Evolutionary conservation across 75 land plant species (phyloP), one percentile per base, ranked within the genome.

Genomic region (Pseudotsuga menziesii): DNA sequence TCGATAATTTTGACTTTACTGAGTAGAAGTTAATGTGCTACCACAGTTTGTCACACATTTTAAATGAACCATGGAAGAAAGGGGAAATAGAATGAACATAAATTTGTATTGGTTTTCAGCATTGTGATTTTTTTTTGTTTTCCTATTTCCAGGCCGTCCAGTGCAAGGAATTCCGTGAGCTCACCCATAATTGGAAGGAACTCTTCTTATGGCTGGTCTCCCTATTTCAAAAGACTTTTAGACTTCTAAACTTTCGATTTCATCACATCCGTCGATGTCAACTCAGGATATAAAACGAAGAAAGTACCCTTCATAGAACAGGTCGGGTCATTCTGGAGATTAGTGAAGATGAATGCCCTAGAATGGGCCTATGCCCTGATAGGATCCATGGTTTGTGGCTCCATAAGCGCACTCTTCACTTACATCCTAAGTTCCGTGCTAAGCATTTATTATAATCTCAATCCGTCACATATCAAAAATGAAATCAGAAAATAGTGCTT

Each of bases 241-340:
- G 94, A 87, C 76, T 90, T 86, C 87, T 90, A 88, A 9, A 90
- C 86, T 3, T 87, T 88, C 15, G 91, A 88, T 61, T 92, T 86
- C 88, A 90, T 90, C 75, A 81, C 88, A 58, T 81, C 87, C 13
- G 56, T 90, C 41, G 90, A 87, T 58, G 77, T 88, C 27, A 80
- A 61, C 41, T 83, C 81, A 79, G 64, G 22, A 3, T 32, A 36
- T 15, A 84, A 87, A 8, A 71, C 72, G 26, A 90, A 90, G 66
- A 90, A 92, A 80, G 81, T 90, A 12, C 82, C 90, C 20, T 90
- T 90, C 81, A 85, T 82, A 72, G 94, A 87, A 57, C 92, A 88
- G 60, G 90, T 88, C 0, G 90, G 94, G 76, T 90, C 97, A 44
- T 89, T 92, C 77, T 94, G 87, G 94, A 83, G 97, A 57, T 86